Evolutionary conservation across 2,329 filamentous ascomycete genomes (phyloP).

Genomic region (Trichoderma asperellum): DNA sequence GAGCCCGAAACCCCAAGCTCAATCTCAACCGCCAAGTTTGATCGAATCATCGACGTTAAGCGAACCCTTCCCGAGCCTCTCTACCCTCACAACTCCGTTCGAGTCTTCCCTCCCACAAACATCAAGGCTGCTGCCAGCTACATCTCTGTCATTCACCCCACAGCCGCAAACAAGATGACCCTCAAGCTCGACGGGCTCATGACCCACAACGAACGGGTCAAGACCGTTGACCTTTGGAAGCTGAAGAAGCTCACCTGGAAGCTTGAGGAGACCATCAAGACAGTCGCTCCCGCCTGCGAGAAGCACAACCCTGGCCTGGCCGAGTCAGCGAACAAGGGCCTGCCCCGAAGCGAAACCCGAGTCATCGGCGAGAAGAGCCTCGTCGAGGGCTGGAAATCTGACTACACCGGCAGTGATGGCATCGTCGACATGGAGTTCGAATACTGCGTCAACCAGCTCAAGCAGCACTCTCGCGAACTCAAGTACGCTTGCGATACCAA

Average conservation of each 20-base stretch:
- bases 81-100: conserved; percentile 83
- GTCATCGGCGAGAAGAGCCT: conserved; percentile 80
- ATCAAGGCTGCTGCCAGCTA: conserved; percentile 85
- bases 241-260: conserved; percentile 91
- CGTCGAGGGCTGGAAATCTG: conserved; percentile 87
- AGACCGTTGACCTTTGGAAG: conserved; percentile 80
- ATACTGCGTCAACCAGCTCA: conserved; percentile 49
- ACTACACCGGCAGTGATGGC: conserved; percentile 46
- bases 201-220: conserved; percentile 66
- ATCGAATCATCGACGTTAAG: conserved; percentile 71
- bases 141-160: conserved; percentile 81
- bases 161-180: conserved; percentile 76
- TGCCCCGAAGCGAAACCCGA: conserved; percentile 74
- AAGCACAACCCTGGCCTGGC: conserved; percentile 65
- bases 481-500: conserved; percentile 80
- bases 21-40: conserved; percentile 58
- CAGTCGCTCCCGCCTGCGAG: conserved; percentile 76
- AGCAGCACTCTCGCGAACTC: conserved; percentile 52
- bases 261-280: conserved; percentile 84
- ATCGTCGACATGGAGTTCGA: conserved; percentile 69
- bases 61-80: conserved; percentile 76
- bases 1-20: conserved; percentile 22
- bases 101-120: conserved; percentile 95
- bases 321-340: conserved; percentile 60
- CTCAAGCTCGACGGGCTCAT: conserved; percentile 87